Conservation (phyloP, 305 asterid genomes). For the Fraxinus albicans region DNA sequence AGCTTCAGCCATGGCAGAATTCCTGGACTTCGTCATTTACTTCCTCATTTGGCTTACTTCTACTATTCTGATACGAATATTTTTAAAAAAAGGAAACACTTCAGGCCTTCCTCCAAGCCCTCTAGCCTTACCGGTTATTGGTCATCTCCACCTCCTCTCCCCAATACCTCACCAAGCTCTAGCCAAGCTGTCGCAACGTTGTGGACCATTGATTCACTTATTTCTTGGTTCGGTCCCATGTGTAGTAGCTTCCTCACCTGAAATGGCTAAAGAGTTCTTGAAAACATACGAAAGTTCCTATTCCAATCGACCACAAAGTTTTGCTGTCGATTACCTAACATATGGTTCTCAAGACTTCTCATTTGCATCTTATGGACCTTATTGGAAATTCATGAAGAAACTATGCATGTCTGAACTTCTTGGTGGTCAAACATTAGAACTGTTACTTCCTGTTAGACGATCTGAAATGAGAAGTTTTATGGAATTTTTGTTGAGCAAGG, state of each 20-base stretch:
- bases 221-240: slow-evolving; percentile 61
- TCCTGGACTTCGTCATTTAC: slow-evolving; percentile 27
- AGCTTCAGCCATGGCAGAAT: slow-evolving; percentile 35
- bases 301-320: slow-evolving; percentile 47
- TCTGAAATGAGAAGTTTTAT: slow-evolving; percentile 39
- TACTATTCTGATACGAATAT: slow-evolving; percentile 23
- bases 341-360: slow-evolving; percentile 78
- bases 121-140: slow-evolving; percentile 58
- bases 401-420: slow-evolving; percentile 75
- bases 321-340: slow-evolving; percentile 49
- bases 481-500: slow-evolving; percentile 24
- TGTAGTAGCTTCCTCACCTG: slow-evolving; percentile 65
- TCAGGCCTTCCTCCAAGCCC: slow-evolving; percentile 59
- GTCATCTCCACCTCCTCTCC: slow-evolving; percentile 74
- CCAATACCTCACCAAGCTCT: slow-evolving; percentile 82
- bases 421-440: slow-evolving; percentile 55
- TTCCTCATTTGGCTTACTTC: slow-evolving; percentile 45
- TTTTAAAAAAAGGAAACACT: slow-evolving; percentile 25
- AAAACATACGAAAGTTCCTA: slow-evolving; percentile 57
- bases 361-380: slow-evolving; percentile 65
- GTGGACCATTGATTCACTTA: slow-evolving; percentile 58
- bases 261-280: slow-evolving; percentile 55
- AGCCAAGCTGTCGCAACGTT: slow-evolving; percentile 46
- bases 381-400: slow-evolving; percentile 84
- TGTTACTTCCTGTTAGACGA: slow-evolving; percentile 48